Base-by-base conservation (phyloP, 345 rosid genomes). In the Heritiera fomes region DNA sequence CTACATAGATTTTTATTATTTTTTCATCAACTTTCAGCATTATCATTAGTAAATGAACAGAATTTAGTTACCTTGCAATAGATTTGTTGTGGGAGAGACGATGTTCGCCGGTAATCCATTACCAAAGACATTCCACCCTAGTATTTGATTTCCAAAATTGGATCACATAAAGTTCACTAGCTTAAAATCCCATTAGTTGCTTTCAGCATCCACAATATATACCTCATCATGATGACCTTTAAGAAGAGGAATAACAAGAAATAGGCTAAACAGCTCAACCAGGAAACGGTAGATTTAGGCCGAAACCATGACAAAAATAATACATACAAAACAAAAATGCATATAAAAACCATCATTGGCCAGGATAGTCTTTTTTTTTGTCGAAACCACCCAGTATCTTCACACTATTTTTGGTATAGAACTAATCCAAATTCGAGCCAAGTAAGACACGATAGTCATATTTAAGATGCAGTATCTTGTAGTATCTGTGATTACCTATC, bases 121-220 rank as follows among this genome's bases (percentile, higher is more conserved):
- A 30, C 18, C 52, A 46, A 46, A 40, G 66, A 32, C 55, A 47
- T 50, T 14, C 56, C 49, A 41, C 23, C 38, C 50, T 49, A 46
- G 78, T 60, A 70, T 52, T 60, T 71, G 82, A 79, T 75, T 71
- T 60, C 56, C 38, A 30, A 53, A 47, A 32, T n/a, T 8, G 13
- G 40, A 60, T 45, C 11, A 1, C 34, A 1, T 1, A 18, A 65
- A 49, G 41, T 62, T 64, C 71, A 34, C 63, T 61, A 2, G 50
- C 76, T 77, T 53, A 64, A 41, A 23, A 23, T 45, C 81, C n/a
- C 0, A n/a, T 18, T 20, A 50, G 60, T 49, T 68, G 43, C 74
- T 56, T 43, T 75, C 80, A 59, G 56, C 62, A 47, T 62, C 53
- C 73, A 69, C 47, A 65, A 18, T 40, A 34, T 65, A 23, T 23